Base-by-base conservation (phyloP, 2,329 filamentous ascomycete genomes). In the Calonectria leucothoes region DNA sequence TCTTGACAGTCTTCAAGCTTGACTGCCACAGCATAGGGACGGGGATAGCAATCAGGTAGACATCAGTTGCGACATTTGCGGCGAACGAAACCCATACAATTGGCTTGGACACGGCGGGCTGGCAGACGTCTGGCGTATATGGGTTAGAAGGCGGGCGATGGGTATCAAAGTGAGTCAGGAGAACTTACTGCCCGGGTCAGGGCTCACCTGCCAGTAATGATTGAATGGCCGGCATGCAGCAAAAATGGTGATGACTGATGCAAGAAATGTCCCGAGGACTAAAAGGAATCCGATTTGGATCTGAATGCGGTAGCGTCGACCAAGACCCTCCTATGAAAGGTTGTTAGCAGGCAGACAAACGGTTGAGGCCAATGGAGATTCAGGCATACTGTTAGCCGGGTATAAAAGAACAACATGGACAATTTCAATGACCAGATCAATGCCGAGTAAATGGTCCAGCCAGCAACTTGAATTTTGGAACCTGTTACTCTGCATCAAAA, bases 181-280 rank as follows among this genome's bases (percentile, higher is more conserved):
- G 10, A 17, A 84, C 87, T 76, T 78, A 89, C 88, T 87, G 4
- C 89, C 89, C 6, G 90, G 90, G 45, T 91, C 80, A 0, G 90
- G 90, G 52, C 86, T 83, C n/a, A 92, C 90, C 78, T 91, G 89
- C 89, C 90, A 92, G 74, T 90, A 89, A 35, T 86, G 86, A 25
- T 83, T 73, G 51, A 91, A 85, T 0, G 90, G 89, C 27, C 83
- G 83, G 72, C 90, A 92, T 2, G 85, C 85, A 6, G 88, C 82
- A 31, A 90, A 85, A 49, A 91, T 86, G 1, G 86, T 85, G 23
- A 88, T 82, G n/a, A 90, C 80, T 8, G 86, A 86, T 0, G 85
- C 86, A 23, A 90, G 63, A 70, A 88, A 92, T 3, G 88, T 90
- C 1, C 76, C 75, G 0, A 82, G 83, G 45, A 91, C 85, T 33